Percentiles rank a stretch among this genome's conserved stretches.
Evolutionary conservation across 164 flowering plant genomes (phyloP).

Genomic region (Vitis amurensis): DNA sequence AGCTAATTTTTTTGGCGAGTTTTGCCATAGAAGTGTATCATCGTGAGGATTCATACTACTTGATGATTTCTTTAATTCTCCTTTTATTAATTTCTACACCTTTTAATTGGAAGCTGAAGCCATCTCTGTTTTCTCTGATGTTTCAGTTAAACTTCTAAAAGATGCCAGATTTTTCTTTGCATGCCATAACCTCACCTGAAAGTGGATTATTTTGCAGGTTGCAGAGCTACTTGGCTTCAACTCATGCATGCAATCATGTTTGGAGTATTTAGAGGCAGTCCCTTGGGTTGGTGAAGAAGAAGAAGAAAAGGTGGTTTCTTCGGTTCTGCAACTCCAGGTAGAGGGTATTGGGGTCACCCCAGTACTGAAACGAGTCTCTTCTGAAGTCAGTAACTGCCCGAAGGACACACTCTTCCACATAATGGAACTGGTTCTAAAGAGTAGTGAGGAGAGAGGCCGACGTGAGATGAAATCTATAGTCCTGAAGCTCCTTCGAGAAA

Average conservation of each 20-base stretch:
- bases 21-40: too few species aligned
- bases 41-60: too few species aligned
- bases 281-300: conserved; percentile 98
- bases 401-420: conserved; percentile 74
- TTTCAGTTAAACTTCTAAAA: neutral
- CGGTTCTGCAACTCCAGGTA: conserved; percentile 55
- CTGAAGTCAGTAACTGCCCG: conserved; percentile 45
- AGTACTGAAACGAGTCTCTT: conserved; percentile 74
- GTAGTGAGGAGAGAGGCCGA: conserved; percentile 87
- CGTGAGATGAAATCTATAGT: conserved; percentile 92
- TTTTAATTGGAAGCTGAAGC: too few species aligned
- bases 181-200: neutral
- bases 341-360: conserved; percentile 58
- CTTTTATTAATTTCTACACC: too few species aligned
- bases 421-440: conserved; percentile 79
- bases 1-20: too few species aligned
- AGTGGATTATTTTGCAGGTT: conserved; percentile 44
- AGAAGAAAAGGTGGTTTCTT: conserved; percentile 89
- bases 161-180: neutral
- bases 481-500: conserved; percentile 78
- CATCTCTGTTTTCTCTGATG: neutral
- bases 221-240: conserved; percentile 74
- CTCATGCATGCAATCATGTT: conserved; percentile 70
- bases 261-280: conserved; percentile 93
- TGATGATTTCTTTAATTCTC: too few species aligned